Evolutionary conservation across 257 asterid genomes (phyloP).

Genomic region (Cynanchum wilfordii): DNA sequence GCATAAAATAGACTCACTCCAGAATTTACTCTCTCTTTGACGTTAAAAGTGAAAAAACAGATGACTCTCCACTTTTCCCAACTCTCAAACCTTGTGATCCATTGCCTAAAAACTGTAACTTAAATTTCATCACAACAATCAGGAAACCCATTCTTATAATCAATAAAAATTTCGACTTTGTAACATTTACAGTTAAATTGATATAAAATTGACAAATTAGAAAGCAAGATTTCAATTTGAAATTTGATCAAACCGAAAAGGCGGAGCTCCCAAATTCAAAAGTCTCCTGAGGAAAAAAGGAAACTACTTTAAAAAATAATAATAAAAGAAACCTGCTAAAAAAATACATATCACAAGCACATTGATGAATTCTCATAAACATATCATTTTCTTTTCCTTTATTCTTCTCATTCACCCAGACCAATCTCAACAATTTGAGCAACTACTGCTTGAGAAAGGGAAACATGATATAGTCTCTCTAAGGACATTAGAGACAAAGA

Average conservation of each 20-base stretch:
- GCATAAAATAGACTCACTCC: no score
- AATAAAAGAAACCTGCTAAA: no score
- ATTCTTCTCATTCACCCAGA: background rate
- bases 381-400: background rate
- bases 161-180: background rate
- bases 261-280: no score
- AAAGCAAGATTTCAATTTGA: no score
- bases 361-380: no score
- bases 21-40: no score
- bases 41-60: no score
- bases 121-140: conserved; percentile 8
- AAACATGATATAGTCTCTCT: background rate
- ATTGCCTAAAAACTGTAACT: conserved; percentile 46
- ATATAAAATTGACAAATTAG: background rate
- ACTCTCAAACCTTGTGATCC: conserved; percentile 55
- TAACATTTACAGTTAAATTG: background rate
- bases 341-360: no score
- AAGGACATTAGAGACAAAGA: no score
- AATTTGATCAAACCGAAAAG: no score
- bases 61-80: conserved; percentile 32
- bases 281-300: no score
- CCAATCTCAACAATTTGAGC: background rate
- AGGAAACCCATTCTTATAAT: background rate
- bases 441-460: background rate
- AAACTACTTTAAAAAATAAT: no score